Base-by-base conservation (phyloP, 2,329 filamentous ascomycete genomes). In the Aureobasidium leucospermi region DNA sequence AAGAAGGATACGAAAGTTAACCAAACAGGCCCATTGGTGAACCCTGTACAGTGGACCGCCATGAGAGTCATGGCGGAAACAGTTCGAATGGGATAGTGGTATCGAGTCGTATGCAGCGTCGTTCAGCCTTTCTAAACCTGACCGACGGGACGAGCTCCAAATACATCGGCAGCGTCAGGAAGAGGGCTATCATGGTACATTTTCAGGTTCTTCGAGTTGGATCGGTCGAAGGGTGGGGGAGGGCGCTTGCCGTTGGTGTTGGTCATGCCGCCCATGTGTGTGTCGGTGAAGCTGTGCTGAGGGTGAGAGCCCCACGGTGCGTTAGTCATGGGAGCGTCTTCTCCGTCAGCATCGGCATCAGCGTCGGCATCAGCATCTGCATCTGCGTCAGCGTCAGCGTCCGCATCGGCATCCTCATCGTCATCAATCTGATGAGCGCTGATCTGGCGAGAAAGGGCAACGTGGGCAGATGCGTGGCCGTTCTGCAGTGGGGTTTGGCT, bases 161-260 rank as follows among this genome's bases (percentile, higher is more conserved):
- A 52, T 28, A 61, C 47, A 13, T 61, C 60, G 28, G 32, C 39
- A 19, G 45, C 51, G n/a, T 29, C 19, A n/a, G 46, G 52, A 41
- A 53, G 31, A 6, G 60, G 52, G 15, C 45, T 56, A 34, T 61
- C 60, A 19, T 61, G 60, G 31, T 58, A 61, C 36, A 58, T 46
- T 38, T 61, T 61, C 28, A 52, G 2, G 42, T 48, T 48, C 47
- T 61, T 61, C 16, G 53, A 39, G 42, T 42, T 29, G n/a, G 39
- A 48, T 11, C 52, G 42, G 36, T 60, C 41, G 34, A 52, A 51
- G 38, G 57, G 29, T 13, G 52, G 45, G 28, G 32, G 42, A 11
- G 60, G 60, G 29, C 61, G 42, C 48, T 64, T 61, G 29, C 59
- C 63, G 34, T 64, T 63, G 8, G 53, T 42, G 52, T 63, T 63